Evolutionary conservation across 2,329 filamentous ascomycete species (phyloP).

Genomic region (Ramularia endophylla): DNA sequence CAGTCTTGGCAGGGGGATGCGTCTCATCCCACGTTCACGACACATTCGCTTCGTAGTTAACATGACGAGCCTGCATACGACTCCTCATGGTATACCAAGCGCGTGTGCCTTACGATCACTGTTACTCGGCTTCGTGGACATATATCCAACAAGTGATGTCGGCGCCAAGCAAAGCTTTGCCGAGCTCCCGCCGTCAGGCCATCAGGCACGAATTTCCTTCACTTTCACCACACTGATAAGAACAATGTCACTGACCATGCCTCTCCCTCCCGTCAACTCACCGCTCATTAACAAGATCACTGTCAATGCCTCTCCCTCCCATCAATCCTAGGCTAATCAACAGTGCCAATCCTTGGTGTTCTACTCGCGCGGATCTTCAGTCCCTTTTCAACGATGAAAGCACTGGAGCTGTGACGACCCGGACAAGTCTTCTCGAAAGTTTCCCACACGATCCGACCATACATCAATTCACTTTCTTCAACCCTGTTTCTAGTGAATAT

Average conservation of each 20-base stretch:
- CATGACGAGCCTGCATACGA: too few species aligned
- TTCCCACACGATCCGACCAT: slow-evolving; percentile 56
- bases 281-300: slow-evolving; percentile 72
- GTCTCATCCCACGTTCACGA: too few species aligned
- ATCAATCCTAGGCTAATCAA: slow-evolving; percentile 66
- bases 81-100: too few species aligned
- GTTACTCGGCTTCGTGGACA: too few species aligned
- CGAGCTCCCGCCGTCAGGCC: too few species aligned
- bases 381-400: slow-evolving; percentile 54
- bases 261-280: slow-evolving; percentile 49
- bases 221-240: background rate
- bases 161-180: too few species aligned
- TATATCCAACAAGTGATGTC: too few species aligned
- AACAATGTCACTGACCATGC: background rate
- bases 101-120: too few species aligned
- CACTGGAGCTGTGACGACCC: slow-evolving; percentile 69
- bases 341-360: slow-evolving; percentile 71
- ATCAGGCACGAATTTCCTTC: background rate
- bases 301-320: slow-evolving; percentile 37
- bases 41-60: too few species aligned
- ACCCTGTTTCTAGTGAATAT: slow-evolving; percentile 35
- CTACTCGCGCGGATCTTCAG: slow-evolving; percentile 55
- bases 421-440: slow-evolving; percentile 60
- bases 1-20: too few species aligned
- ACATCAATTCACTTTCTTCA: slow-evolving; percentile 64